Evolutionary conservation across 768 basidiomycete genomes (phyloP).

Genomic region (Termitomyces sp.): DNA sequence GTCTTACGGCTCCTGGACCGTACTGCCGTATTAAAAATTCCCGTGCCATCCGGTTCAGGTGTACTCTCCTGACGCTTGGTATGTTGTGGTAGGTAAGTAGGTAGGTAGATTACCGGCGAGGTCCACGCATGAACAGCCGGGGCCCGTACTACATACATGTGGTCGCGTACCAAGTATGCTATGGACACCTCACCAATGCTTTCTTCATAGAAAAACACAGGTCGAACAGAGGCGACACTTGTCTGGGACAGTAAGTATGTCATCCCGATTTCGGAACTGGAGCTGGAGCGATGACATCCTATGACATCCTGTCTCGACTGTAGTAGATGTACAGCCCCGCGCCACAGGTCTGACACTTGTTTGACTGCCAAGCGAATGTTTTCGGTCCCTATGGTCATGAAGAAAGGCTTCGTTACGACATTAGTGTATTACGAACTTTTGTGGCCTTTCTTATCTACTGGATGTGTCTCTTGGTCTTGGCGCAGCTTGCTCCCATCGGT

Average conservation of each 20-base stretch:
- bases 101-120: too few relatives aligned
- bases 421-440: neutral
- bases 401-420: neutral
- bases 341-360: neutral
- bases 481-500: neutral
- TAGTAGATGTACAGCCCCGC: neutral
- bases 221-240: neutral
- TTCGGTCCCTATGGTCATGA: too few relatives aligned
- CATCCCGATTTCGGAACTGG: neutral
- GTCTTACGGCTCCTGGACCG: neutral
- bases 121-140: too few relatives aligned
- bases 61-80: neutral
- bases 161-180: too few relatives aligned
- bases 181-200: neutral
- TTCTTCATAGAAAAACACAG: neutral
- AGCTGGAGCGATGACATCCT: neutral
- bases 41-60: neutral
- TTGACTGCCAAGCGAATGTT: neutral
- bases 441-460: too few relatives aligned
- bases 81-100: too few relatives aligned
- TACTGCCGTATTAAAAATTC: neutral
- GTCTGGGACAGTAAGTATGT: neutral
- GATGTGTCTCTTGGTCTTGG: neutral
- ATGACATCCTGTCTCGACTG: neutral
- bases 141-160: too few relatives aligned